These are phyloP conservation scores for Mycosphaerella arachidis DNA, from an alignment of 2,329 filamentous ascomycete species.

Conservation along the genomic window DNA sequence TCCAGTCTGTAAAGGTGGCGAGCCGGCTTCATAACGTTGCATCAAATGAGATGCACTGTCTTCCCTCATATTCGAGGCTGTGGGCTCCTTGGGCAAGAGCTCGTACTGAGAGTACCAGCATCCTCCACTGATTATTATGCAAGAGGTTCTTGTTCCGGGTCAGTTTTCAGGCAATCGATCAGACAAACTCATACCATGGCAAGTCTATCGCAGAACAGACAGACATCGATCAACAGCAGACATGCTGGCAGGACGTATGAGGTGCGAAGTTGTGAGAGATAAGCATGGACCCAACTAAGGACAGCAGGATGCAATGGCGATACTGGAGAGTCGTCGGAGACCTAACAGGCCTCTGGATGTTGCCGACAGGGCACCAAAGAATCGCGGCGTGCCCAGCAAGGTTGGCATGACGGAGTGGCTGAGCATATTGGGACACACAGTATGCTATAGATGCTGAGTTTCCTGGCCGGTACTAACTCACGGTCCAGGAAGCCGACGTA, in stretches of 20 bases:
- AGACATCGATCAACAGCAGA: not conserved
- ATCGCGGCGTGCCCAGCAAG: constrained; percentile 22
- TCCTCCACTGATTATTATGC: too few species aligned
- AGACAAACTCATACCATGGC: not conserved
- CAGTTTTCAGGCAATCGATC: not conserved
- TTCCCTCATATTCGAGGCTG: not conserved
- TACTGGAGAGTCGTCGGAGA: not conserved
- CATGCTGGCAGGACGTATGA: not conserved
- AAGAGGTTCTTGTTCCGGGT: not conserved
- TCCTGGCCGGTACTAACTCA: not conserved
- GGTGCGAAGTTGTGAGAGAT: not conserved
- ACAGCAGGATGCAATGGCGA: not conserved
- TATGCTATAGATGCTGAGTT: constrained; percentile 3
- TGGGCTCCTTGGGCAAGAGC: not conserved
- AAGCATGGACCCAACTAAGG: not conserved
- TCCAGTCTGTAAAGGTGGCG: not conserved
- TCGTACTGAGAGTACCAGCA: not conserved
- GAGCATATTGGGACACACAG: constrained; percentile 19
- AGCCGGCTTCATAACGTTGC: not conserved
- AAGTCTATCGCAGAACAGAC: not conserved
- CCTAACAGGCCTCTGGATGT: not conserved
- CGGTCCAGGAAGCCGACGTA: constrained; percentile 16
- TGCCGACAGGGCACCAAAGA: not conserved
- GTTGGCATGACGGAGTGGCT: constrained; percentile 25
- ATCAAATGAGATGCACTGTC: not conserved